These are phyloP conservation scores for Extremus antarcticus DNA, from an alignment of 495 filamentous ascomycete species.

Conservation along the genomic window DNA sequence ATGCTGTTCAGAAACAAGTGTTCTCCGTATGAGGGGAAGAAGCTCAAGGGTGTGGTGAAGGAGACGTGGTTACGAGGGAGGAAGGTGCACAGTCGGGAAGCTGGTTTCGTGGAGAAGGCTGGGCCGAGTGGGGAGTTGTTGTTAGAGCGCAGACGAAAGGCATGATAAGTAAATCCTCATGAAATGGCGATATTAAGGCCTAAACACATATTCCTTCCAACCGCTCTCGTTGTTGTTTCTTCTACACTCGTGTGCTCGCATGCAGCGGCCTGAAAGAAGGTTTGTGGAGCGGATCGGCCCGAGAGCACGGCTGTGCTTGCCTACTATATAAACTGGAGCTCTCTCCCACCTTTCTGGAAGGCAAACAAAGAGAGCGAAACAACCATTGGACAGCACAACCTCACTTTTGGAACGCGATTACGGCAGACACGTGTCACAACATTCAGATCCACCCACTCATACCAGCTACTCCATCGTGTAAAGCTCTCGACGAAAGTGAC, in stretches of 20 bases:
- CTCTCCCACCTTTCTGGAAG: too few species aligned
- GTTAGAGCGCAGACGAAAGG: constrained; percentile 41
- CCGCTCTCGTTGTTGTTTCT: too few species aligned
- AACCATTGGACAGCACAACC: too few species aligned
- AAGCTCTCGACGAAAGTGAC: neutral
- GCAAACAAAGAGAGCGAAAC: too few species aligned
- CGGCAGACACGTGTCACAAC: neutral
- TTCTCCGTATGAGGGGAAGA: constrained; percentile 80
- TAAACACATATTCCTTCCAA: too few species aligned
- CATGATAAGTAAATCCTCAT: neutral
- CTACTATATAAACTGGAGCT: too few species aligned
- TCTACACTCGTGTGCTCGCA: too few species aligned
- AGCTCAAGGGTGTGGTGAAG: constrained; percentile 64
- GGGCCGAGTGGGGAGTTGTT: constrained; percentile 51
- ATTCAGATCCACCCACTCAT: neutral
- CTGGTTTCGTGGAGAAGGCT: constrained; percentile 49
- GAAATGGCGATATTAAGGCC: too few species aligned
- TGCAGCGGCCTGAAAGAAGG: too few species aligned
- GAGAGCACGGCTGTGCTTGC: too few species aligned
- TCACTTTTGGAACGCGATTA: too few species aligned
- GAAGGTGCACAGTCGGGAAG: constrained; percentile 56
- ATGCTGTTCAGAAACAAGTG: constrained; percentile 97
- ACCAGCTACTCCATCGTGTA: neutral
- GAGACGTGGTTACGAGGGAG: constrained; percentile 85
- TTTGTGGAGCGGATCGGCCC: too few species aligned